These are phyloP conservation scores for Penicillium simplicissimum DNA, from an alignment of 495 filamentous ascomycete genomes.

Conservation along the genomic window DNA sequence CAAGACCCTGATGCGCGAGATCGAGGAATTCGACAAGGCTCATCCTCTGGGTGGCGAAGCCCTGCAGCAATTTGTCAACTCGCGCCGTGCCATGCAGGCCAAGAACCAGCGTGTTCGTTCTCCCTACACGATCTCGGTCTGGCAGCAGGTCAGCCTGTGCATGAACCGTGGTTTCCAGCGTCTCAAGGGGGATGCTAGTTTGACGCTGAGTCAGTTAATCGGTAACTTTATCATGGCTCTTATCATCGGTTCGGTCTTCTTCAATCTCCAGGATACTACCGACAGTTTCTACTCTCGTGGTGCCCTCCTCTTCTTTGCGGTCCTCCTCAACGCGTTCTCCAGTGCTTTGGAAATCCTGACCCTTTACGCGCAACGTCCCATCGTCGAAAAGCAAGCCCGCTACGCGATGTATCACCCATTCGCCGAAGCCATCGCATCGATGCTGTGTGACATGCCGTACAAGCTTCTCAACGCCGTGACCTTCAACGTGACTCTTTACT, in stretches of 20 bases:
- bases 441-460: constrained; percentile 62
- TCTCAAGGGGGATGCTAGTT: constrained; percentile 71
- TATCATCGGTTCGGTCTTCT: constrained; percentile 88
- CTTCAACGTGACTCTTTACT: constrained; percentile 64
- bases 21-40: constrained; percentile 52
- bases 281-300: constrained; percentile 79
- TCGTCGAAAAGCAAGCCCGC: constrained; percentile 67
- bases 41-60: constrained; percentile 44
- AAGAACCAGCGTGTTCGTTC: constrained; percentile 43
- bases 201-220: constrained; percentile 73
- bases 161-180: constrained; percentile 55
- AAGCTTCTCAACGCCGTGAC: constrained; percentile 52
- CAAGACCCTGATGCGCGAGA: constrained; percentile 52
- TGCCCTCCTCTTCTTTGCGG: constrained; percentile 88
- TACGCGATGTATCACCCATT: constrained; percentile 70
- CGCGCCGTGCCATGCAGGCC: constrained; percentile 47
- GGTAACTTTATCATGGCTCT: constrained; percentile 80
- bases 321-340: constrained; percentile 86
- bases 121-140: constrained; percentile 49
- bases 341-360: constrained; percentile 74
- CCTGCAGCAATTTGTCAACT: constrained; percentile 40
- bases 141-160: constrained; percentile 52
- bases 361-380: constrained; percentile 62
- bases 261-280: constrained; percentile 65
- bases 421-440: constrained; percentile 61